phyloP scores from a whole-genome alignment of 1,284 basidiomycete species.

The Laetiporus sulphureus region DNA sequence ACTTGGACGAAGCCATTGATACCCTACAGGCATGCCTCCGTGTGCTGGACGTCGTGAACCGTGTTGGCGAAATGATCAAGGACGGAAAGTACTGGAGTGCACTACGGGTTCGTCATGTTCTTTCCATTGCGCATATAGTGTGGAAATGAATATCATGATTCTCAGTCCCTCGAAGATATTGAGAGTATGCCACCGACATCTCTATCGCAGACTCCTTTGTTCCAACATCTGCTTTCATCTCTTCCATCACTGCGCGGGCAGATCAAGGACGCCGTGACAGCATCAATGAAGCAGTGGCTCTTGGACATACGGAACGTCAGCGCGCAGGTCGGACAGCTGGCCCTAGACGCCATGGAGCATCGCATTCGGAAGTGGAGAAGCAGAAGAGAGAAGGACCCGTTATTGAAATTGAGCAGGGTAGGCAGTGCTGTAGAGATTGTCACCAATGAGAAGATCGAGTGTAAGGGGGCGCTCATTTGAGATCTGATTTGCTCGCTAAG shows the following conservation, averaged over 20 bases:
- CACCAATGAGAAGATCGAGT: constrained; percentile 91
- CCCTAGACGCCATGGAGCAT: constrained; percentile 86
- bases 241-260: constrained; percentile 85
- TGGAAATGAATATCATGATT: constrained; percentile 20
- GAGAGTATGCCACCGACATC: constrained; percentile 87
- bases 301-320: constrained; percentile 91
- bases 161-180: constrained; percentile 89
- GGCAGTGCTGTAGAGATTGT: constrained; percentile 94
- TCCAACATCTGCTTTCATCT: constrained; percentile 86
- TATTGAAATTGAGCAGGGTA: constrained; percentile 74
- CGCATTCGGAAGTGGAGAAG: constrained; percentile 82
- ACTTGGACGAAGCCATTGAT: constrained; percentile 95
- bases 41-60: constrained; percentile 91
- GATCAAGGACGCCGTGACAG: constrained; percentile 90
- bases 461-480: constrained; percentile 47
- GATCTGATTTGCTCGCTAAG: not conserved
- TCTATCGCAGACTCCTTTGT: constrained; percentile 90
- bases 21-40: constrained; percentile 89
- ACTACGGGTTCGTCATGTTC: constrained; percentile 71
- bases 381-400: constrained; percentile 72
- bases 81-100: constrained; percentile 96
- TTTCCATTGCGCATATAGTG: constrained; percentile 18
- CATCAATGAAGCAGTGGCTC: constrained; percentile 96
- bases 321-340: constrained; percentile 80
- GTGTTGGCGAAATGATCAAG: constrained; percentile 88